Evolutionary conservation across 768 basidiomycete species (phyloP), one percentile per base, ranked within the genome.

Genomic region (Russula emetica): DNA sequence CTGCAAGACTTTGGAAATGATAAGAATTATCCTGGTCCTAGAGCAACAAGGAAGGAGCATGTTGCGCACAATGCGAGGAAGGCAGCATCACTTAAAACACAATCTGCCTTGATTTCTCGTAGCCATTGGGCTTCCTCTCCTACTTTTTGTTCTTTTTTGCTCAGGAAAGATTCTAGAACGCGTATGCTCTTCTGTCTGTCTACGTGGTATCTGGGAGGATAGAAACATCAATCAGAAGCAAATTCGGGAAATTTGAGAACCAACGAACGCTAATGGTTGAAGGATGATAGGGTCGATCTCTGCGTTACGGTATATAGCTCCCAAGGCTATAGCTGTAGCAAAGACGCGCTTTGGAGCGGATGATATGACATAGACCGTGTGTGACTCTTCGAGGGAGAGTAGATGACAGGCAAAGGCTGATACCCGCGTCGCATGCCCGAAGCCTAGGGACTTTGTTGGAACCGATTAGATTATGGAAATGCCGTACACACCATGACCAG

Each of bases 341-440:
- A 92, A 91, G 34, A 91, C 84, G 69, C 83, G 85, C 63, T 79
- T 77, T 13, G 88, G 88, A 0, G 90, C 90, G 32, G 88, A 88
- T 1, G 90, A 90, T 32, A 86, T 80, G 60, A 92, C 86, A 71
- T 84, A 76, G 11, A 91, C 75, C 9, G 70, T 75, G 20, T 85
- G 83, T 47, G 73, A 74, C 7, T 74, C 72, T 6, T 73, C 66
- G 16, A 85, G 76, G 57, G 73, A 76, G 24, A 87, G 76, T 20
- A 92, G 78, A 67, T 85, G 82, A 52, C 78, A 74, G 3, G 86
- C 78, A 66, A 91, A 84, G 1, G 90, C 90, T 18, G 88, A 88
- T 18, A 91, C 90, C 42, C 90, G 83, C 3, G 90, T 92, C 10
- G 89, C 90, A 71, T 92, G 90, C n/a, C 89, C 87, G 61, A 87